A percentile compares a stretch with the other conserved stretches of the same genome.
Conservation (phyloP, 148 eudicot genomes). For the Chenopodium album region DNA sequence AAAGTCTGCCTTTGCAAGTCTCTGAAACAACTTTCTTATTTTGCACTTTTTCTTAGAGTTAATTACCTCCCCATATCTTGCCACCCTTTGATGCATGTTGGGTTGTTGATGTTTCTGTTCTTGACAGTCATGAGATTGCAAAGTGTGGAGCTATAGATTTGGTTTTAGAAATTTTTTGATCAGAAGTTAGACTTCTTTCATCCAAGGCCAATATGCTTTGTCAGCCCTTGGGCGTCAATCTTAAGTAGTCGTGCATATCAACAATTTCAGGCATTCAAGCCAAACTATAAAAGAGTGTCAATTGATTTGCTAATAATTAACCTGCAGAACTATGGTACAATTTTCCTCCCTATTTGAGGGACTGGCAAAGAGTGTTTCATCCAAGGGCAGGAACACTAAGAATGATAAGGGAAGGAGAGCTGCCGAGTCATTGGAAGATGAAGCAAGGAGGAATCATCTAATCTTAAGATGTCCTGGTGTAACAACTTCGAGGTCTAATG, state of each 20-base stretch:
- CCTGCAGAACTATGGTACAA: slow-evolving; percentile 34
- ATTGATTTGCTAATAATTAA: slow-evolving; percentile 9
- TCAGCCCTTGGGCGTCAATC: neutral
- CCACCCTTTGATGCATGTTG: neutral
- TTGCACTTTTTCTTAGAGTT: neutral
- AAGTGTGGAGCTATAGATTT: neutral
- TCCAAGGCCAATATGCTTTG: neutral
- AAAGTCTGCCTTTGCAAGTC: neutral
- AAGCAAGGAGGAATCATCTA: slow-evolving; percentile 55
- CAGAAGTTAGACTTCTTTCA: neutral
- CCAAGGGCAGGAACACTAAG: slow-evolving; percentile 27
- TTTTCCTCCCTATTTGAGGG: slow-evolving; percentile 33
- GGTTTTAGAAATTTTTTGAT: too few species aligned
- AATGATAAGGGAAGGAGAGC: slow-evolving; percentile 40
- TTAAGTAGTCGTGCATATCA: neutral
- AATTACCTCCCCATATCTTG: neutral
- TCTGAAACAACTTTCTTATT: slow-evolving; percentile 1
- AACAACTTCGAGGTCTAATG: slow-evolving; percentile 28
- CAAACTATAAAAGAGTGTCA: neutral
- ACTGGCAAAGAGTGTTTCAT: slow-evolving; percentile 35
- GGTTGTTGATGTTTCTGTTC: neutral
- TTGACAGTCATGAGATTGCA: neutral
- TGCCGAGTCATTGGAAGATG: slow-evolving; percentile 46
- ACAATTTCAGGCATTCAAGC: neutral
- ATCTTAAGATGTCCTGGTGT: slow-evolving; percentile 46